Conservation (phyloP, 208 protist species). For the Leishmania mexicana region DNA sequence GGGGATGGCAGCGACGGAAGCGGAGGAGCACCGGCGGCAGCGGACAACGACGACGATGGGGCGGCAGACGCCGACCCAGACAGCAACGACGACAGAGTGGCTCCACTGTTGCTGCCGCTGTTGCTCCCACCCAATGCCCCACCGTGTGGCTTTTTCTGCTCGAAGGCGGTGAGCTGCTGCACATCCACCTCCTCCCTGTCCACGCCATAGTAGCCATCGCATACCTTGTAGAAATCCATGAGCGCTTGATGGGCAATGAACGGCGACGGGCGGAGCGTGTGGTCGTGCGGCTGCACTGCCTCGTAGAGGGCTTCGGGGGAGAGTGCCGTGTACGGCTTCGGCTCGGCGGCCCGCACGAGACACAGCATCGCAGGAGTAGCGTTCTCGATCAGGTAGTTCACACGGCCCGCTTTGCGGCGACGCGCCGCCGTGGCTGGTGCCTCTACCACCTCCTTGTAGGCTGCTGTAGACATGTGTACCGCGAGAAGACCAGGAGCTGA, state of each 20-base stretch:
- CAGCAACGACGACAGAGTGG: conserved; percentile 7
- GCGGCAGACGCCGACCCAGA: not conserved
- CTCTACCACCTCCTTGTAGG: conserved; percentile 18
- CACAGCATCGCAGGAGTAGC: conserved; percentile 67
- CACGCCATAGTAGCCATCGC: conserved; percentile 71
- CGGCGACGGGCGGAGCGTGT: conserved; percentile 55
- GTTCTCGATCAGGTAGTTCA: conserved; percentile 69
- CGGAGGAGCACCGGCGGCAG: not conserved
- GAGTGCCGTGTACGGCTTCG: conserved; percentile 64
- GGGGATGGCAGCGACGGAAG: conserved; percentile 24
- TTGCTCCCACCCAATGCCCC: not conserved
- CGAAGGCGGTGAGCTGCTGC: conserved; percentile 34
- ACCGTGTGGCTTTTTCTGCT: conserved; percentile 7
- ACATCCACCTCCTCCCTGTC: conserved; percentile 32
- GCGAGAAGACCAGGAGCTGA: too few relatives aligned
- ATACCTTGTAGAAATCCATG: conserved; percentile 76
- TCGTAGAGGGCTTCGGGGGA: conserved; percentile 42
- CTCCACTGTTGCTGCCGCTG: conserved; percentile 9
- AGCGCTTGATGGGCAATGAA: conserved; percentile 74
- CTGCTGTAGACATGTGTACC: conserved; percentile 4
- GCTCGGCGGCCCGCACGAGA: conserved; percentile 57
- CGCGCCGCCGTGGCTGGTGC: conserved; percentile 17
- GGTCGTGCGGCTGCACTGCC: conserved; percentile 58
- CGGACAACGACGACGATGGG: not conserved
- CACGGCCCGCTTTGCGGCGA: conserved; percentile 20